A percentile compares a stretch with the other conserved stretches of the same genome.
These are phyloP conservation scores for Macrocybe gigantea DNA, from an alignment of 768 basidiomycete species.

Conservation along the genomic window DNA sequence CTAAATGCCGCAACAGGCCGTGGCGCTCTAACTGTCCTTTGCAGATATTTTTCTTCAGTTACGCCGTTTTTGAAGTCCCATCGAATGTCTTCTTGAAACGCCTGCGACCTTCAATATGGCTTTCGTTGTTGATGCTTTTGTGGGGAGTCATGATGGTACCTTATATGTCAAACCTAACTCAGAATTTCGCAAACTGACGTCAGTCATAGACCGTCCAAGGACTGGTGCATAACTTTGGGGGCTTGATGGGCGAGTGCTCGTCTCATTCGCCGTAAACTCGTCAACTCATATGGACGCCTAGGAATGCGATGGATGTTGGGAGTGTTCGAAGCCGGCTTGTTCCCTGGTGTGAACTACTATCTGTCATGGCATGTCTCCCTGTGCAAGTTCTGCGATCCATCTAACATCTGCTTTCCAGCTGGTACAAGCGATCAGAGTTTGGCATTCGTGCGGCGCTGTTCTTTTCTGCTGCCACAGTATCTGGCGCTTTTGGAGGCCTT, in stretches of 20 bases:
- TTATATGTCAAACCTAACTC: not conserved
- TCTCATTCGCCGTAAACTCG: not conserved
- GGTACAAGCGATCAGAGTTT: constrained; percentile 69
- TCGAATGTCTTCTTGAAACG: constrained; percentile 71
- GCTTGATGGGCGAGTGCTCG: constrained; percentile 49
- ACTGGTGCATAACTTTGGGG: constrained; percentile 60
- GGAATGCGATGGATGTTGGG: constrained; percentile 71
- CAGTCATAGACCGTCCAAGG: constrained; percentile 62
- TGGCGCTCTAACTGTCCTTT: not conserved
- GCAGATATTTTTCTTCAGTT: constrained; percentile 51
- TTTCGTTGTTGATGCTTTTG: constrained; percentile 64
- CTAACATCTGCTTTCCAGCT: constrained; percentile 19
- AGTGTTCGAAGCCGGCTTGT: constrained; percentile 67
- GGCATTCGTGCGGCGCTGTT: constrained; percentile 63
- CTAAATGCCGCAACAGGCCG: not conserved
- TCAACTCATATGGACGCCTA: constrained; percentile 15
- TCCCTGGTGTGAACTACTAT: constrained; percentile 63
- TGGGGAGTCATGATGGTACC: constrained; percentile 68
- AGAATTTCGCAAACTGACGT: constrained; percentile 7
- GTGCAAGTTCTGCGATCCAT: not conserved
- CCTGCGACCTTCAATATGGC: constrained; percentile 71
- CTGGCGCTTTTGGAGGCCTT: constrained; percentile 78
- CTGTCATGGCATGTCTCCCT: constrained; percentile 53
- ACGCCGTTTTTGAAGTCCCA: constrained; percentile 73
- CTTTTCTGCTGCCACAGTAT: constrained; percentile 73